Percentiles rank a stretch among this genome's conserved stretches.
These are phyloP conservation scores for Diacronema lutheri DNA, from an alignment of 78 protist species.

Conservation along the genomic window DNA sequence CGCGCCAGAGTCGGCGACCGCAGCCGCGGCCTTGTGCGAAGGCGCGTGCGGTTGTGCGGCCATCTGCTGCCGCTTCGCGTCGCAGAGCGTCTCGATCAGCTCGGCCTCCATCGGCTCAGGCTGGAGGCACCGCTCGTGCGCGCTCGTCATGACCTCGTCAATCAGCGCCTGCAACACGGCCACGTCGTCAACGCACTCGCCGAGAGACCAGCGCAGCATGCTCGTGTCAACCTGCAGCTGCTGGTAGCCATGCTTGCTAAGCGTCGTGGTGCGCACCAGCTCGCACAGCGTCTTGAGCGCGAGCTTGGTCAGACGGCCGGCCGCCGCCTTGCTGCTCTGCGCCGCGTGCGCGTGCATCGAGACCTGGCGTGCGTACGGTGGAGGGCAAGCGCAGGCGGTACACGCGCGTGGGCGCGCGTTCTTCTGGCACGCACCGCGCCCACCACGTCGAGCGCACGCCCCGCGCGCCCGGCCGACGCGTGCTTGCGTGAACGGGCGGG, in stretches of 20 bases:
- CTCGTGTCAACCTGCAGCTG: neutral
- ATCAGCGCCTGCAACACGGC: neutral
- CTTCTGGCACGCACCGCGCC: too few relatives aligned
- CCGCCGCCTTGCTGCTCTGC: too few relatives aligned
- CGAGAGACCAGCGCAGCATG: neutral
- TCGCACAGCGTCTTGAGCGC: slow-evolving; percentile 4
- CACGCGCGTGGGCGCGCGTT: too few relatives aligned
- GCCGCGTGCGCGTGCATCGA: too few relatives aligned
- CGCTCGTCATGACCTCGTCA: neutral
- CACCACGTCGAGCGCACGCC: too few relatives aligned
- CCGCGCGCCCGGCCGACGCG: too few relatives aligned
- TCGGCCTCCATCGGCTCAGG: neutral
- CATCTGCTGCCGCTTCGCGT: neutral
- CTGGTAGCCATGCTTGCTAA: neutral
- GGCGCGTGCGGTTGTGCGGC: too few relatives aligned
- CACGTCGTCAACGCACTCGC: neutral
- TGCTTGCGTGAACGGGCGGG: too few relatives aligned
- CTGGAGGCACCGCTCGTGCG: neutral
- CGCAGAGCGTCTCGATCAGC: neutral
- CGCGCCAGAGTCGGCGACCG: too few relatives aligned
- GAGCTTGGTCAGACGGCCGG: neutral
- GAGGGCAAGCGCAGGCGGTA: too few relatives aligned
- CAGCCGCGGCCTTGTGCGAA: too few relatives aligned
- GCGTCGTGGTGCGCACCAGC: neutral
- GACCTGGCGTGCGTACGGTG: too few relatives aligned